Base-by-base conservation (phyloP, 2,329 filamentous ascomycete genomes). In the Tothia fuscella region DNA sequence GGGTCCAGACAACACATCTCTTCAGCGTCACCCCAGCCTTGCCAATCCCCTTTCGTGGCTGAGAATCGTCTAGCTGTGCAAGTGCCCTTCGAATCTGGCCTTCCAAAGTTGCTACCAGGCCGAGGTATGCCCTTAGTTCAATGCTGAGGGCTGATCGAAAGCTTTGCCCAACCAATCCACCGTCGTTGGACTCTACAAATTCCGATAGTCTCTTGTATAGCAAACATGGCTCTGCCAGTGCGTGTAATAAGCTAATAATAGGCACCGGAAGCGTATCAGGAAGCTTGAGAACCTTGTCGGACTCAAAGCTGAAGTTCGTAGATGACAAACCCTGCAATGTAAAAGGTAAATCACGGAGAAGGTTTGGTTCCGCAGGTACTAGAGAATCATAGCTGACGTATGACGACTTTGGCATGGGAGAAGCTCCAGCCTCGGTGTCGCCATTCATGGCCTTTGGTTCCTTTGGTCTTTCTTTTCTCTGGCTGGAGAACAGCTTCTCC, bases 1-100 rank as follows among this genome's bases (percentile, higher is more conserved):
- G 77, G 6, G 88, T 96, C 93, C 93, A 98, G 19, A 98, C 82
- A 3, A 98, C 82, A 53, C 89, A 96, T 56, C 91, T 73, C 60
- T 96, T 96, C 38, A 98, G 66, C 0, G 91, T 98, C 12, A 98
- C 89, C 2, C 88, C 87, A 1, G 84, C 80, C 52, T 88, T 91
- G 5, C 85, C 81, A 41, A 93, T 77, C 2, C 81, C 80, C 33
- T 75, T 73, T 35, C 79, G 71, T 2, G 82, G 76, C 3, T 74
- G 74, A 2, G 68, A 66, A 39, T 82, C 76, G 48, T 84, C 77
- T n/a, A 91, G 65, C 6, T 80, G 76, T 4, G 80, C 72, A 37
- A 96, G 64, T 1, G 88, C 87, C 47, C 83, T 72, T 45, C 89
- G 76, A 42, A 96, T 94, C 58, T 98, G 89, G 9, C 80, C 83